Evolutionary conservation across 2,329 filamentous ascomycete species (phyloP).

Genomic region (Colletotrichum chrysophilum): DNA sequence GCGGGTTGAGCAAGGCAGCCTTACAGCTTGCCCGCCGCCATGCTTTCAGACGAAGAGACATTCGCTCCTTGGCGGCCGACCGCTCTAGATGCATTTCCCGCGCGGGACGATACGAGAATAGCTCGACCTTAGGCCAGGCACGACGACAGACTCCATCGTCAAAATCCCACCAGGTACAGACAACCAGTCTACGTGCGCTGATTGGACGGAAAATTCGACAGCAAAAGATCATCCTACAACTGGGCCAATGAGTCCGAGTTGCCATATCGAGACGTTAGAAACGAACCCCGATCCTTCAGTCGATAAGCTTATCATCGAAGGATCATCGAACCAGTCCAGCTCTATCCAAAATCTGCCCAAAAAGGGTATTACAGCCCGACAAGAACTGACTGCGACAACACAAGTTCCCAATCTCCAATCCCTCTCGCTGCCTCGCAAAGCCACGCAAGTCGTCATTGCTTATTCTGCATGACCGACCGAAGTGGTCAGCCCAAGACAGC

Average conservation of each 20-base stretch:
- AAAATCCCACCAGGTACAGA: neutral
- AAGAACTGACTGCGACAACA: neutral
- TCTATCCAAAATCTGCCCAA: neutral
- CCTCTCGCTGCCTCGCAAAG: neutral
- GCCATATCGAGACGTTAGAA: neutral
- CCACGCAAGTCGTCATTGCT: constrained; percentile 3
- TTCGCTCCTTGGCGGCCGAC: neutral
- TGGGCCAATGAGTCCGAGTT: neutral
- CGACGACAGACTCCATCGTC: neutral
- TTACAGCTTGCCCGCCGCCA: neutral
- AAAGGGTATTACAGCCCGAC: neutral
- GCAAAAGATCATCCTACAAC: neutral
- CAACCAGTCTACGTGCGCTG: neutral
- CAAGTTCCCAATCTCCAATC: neutral
- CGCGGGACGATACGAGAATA: neutral
- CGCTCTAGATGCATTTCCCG: neutral
- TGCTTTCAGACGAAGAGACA: neutral
- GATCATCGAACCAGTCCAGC: neutral
- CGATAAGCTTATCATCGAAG: neutral
- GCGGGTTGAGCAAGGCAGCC: neutral
- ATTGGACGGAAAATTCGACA: neutral
- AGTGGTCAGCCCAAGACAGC: constrained; percentile 1
- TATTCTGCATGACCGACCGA: constrained; percentile 8
- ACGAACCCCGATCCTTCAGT: neutral
- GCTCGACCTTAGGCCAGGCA: neutral